phyloP scores from a whole-genome alignment of 73 alveolate genomes.

The Paramecium octaurelia region DNA sequence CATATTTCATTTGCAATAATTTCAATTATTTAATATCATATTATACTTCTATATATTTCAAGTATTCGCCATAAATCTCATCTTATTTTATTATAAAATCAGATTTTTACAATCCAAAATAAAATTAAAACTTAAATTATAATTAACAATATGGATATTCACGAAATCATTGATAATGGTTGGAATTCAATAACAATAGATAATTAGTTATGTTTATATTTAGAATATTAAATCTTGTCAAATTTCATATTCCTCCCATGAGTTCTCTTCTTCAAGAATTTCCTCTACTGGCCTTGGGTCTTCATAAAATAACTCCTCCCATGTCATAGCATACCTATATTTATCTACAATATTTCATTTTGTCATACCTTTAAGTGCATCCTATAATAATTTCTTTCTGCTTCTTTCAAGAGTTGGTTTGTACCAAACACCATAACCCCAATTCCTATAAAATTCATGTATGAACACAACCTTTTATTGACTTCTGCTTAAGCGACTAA shows the following conservation, averaged over 20 bases:
- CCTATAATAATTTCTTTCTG: conserved; percentile 48
- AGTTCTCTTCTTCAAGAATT: conserved; percentile 50
- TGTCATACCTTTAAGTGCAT: background rate
- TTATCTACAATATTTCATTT: background rate
- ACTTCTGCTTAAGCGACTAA: conserved; percentile 46
- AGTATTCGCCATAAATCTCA: no score
- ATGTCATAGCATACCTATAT: conserved; percentile 44
- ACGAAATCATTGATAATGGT: background rate
- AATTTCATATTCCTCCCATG: conserved; percentile 49
- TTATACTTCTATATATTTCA: background rate
- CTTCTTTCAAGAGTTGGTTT: conserved; percentile 59
- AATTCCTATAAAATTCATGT: background rate
- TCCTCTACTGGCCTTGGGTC: conserved; percentile 51
- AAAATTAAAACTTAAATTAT: no score
- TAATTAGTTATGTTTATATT: background rate
- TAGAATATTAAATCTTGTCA: background rate
- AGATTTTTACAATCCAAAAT: background rate
- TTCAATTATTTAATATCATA: background rate
- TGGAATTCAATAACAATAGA: background rate
- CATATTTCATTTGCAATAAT: background rate
- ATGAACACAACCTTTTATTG: conserved; percentile 30
- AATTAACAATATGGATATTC: no score
- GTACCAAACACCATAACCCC: conserved; percentile 65
- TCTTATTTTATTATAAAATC: background rate
- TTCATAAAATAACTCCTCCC: conserved; percentile 59